phyloP scores from a whole-genome alignment of 2,329 filamentous ascomycete genomes.

The Ophiostoma perfectum region DNA sequence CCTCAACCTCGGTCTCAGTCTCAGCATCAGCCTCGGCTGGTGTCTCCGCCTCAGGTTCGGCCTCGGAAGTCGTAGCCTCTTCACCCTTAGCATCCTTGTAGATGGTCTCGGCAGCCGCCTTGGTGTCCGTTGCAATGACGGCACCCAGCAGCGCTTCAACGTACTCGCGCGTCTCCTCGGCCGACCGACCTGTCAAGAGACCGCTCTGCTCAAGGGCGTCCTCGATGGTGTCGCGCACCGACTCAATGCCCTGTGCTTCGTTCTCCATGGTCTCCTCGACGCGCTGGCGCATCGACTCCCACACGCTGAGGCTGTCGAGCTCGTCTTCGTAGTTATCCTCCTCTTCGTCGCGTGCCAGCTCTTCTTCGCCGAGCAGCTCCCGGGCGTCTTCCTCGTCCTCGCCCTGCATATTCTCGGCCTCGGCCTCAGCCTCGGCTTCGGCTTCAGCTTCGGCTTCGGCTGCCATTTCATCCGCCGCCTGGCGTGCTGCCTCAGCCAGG shows the following conservation, averaged over 20 bases:
- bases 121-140: slow-evolving; percentile 35
- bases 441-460: slow-evolving; percentile 25
- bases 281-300: slow-evolving; percentile 51
- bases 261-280: slow-evolving; percentile 55
- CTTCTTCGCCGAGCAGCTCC: slow-evolving; percentile 18
- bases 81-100: slow-evolving; percentile 17
- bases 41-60: slow-evolving; percentile 12
- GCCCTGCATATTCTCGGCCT: slow-evolving; percentile 27
- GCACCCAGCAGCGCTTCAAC: slow-evolving; percentile 48
- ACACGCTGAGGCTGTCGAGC: slow-evolving; percentile 35
- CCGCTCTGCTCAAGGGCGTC: slow-evolving; percentile 52
- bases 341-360: slow-evolving; percentile 21
- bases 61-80: slow-evolving; percentile 12
- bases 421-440: slow-evolving; percentile 24
- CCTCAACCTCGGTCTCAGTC: slow-evolving; percentile 24
- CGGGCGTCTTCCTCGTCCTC: slow-evolving; percentile 25
- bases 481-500: slow-evolving; percentile 7
- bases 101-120: slow-evolving; percentile 25
- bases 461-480: not conserved
- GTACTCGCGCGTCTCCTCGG: slow-evolving; percentile 44
- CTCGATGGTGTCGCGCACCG: slow-evolving; percentile 50
- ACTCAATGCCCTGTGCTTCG: slow-evolving; percentile 48
- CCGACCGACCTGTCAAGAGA: slow-evolving; percentile 42
- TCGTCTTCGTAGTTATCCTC: slow-evolving; percentile 28
- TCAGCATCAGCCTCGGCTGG: slow-evolving; percentile 21